phyloP scores from a whole-genome alignment of 495 filamentous ascomycete species.

The Cairneyella variabilis region DNA sequence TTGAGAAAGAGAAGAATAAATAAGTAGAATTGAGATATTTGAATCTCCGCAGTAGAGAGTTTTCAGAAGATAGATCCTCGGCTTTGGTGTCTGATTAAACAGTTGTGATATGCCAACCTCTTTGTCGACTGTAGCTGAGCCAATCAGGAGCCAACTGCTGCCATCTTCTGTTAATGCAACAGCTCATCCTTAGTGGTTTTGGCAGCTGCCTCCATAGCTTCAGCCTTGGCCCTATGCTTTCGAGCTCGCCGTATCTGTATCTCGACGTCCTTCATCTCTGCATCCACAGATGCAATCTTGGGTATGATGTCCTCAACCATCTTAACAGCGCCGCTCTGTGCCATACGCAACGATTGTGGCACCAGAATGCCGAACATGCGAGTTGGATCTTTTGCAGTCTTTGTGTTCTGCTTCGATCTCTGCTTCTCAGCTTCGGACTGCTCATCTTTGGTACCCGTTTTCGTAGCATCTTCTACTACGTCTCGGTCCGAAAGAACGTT shows the following conservation, averaged over 20 bases:
- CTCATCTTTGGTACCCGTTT: background rate
- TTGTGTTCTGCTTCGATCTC: constrained; percentile 2
- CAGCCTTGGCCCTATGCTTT: constrained; percentile 45
- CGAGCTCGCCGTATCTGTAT: constrained; percentile 45
- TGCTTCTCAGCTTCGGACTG: background rate
- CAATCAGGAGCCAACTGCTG: no score
- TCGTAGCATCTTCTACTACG: background rate
- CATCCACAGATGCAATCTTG: constrained; percentile 32
- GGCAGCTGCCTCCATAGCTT: constrained; percentile 14
- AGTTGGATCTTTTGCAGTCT: constrained; percentile 48
- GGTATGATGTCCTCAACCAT: constrained; percentile 44
- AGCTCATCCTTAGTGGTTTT: no score
- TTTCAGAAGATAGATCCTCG: no score
- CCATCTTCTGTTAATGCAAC: no score
- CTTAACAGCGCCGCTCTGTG: constrained; percentile 44
- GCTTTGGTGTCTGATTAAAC: no score
- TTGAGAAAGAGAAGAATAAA: no score
- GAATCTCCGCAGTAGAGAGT: no score
- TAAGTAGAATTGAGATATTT: no score
- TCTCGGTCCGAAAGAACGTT: background rate
- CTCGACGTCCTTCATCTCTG: constrained; percentile 46
- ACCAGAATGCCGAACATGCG: constrained; percentile 68
- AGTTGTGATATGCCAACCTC: no score
- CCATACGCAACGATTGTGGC: constrained; percentile 53
- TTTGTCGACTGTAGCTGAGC: no score